Evolutionary conservation across 345 rosid genomes (phyloP).

Genomic region (Erysimum cheiranthoides): DNA sequence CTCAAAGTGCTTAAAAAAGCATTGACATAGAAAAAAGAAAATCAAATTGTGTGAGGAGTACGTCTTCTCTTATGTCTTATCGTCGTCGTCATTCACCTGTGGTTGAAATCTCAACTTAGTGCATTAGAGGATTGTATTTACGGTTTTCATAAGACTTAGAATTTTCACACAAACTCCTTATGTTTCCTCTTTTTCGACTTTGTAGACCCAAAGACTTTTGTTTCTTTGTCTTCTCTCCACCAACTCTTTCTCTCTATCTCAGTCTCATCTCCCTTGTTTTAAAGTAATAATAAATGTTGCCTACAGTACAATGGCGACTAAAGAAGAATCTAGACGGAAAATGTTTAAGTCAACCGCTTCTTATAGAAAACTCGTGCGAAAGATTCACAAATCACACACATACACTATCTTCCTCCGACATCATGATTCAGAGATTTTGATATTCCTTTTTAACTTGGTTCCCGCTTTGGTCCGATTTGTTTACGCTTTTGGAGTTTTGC

Average conservation of each 20-base stretch:
- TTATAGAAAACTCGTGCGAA: too few species aligned
- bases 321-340: too few species aligned
- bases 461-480: too few species aligned
- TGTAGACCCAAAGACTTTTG: not conserved
- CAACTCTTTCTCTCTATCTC: not conserved
- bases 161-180: not conserved
- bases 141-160: slow-evolving; percentile 37
- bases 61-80: slow-evolving; percentile 36
- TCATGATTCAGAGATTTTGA: too few species aligned
- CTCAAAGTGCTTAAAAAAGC: slow-evolving; percentile 11
- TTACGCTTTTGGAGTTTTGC: too few species aligned
- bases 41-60: slow-evolving; percentile 35
- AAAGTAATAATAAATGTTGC: not conserved
- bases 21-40: not conserved
- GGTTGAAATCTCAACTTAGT: slow-evolving; percentile 23
- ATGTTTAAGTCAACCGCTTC: too few species aligned
- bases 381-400: too few species aligned
- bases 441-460: too few species aligned
- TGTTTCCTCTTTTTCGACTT: not conserved
- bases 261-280: not conserved
- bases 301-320: not conserved
- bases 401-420: too few species aligned
- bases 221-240: slow-evolving; percentile 23
- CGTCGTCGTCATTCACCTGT: slow-evolving; percentile 33
- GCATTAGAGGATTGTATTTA: slow-evolving; percentile 27